Conservation (phyloP, 352 stramenopile genomes). For the Globisporangium radiosum region DNA sequence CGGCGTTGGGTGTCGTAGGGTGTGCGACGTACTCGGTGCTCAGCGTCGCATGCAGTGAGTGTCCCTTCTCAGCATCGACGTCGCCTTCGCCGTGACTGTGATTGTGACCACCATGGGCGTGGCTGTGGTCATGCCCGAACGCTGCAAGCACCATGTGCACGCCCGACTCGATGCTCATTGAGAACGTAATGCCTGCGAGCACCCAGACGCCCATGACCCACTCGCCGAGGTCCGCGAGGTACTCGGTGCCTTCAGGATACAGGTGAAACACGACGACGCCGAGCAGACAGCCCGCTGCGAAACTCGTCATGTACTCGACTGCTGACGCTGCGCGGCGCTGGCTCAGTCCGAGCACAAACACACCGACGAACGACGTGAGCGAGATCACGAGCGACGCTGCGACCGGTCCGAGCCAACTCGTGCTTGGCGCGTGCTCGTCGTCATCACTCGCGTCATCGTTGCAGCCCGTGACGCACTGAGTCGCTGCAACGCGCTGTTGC, state of each 20-base stretch:
- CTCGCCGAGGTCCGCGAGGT: constrained; percentile 20
- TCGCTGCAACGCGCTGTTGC: neutral
- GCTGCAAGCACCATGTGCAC: constrained; percentile 19
- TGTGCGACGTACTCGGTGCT: too few species aligned
- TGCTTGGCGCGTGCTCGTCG: neutral
- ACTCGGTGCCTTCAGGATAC: constrained; percentile 24
- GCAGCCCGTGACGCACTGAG: constrained; percentile 7
- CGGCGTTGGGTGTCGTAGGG: too few species aligned
- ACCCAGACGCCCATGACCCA: constrained; percentile 27
- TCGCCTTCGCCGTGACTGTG: constrained; percentile 17
- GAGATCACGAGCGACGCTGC: constrained; percentile 17
- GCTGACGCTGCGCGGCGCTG: constrained; percentile 7
- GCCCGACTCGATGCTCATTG: constrained; percentile 22
- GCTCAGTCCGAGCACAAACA: constrained; percentile 18
- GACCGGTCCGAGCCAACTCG: constrained; percentile 16
- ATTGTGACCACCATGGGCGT: constrained; percentile 24
- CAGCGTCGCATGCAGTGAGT: too few species aligned
- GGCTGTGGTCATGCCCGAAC: constrained; percentile 15
- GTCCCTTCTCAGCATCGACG: too few species aligned
- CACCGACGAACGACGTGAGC: constrained; percentile 21
- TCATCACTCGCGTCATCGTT: neutral
- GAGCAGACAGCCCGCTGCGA: constrained; percentile 21
- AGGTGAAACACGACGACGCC: constrained; percentile 34
- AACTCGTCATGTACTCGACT: constrained; percentile 18
- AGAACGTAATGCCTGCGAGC: constrained; percentile 22